phyloP scores from a whole-genome alignment of 106 monocot species.

The Acanthochlamys bracteata region DNA sequence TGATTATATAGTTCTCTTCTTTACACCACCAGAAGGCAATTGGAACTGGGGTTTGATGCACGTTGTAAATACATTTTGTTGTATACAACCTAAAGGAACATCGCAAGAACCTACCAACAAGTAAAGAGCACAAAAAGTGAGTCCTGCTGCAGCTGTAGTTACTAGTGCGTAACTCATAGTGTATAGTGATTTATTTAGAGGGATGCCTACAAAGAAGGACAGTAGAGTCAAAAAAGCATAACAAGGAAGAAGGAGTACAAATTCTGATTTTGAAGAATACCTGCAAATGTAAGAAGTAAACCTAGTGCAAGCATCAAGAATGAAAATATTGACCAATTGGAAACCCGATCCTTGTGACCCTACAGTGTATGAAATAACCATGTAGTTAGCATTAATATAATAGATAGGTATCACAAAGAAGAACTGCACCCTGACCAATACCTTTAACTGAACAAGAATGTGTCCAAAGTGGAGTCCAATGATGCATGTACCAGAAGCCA shows the following conservation, averaged over 20 bases:
- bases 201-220: constrained; percentile 40
- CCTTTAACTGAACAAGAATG: constrained; percentile 60
- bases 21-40: too few relatives aligned
- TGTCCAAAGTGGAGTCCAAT: constrained; percentile 83
- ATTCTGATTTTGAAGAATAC: constrained; percentile 14
- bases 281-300: constrained; percentile 36
- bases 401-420: background rate
- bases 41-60: too few relatives aligned
- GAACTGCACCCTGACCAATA: constrained; percentile 8
- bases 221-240: constrained; percentile 6
- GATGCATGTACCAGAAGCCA: constrained; percentile 65
- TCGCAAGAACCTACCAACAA: constrained; percentile 30
- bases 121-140: constrained; percentile 59
- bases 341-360: constrained; percentile 60
- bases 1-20: too few relatives aligned
- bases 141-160: constrained; percentile 59
- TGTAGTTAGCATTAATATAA: background rate
- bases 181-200: constrained; percentile 68
- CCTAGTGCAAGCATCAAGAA: constrained; percentile 44
- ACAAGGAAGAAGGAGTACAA: background rate
- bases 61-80: background rate
- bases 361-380: constrained; percentile 15
- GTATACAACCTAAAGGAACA: background rate
- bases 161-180: constrained; percentile 54
- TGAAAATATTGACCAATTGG: constrained; percentile 44